A percentile compares a stretch with the other conserved stretches of the same genome.
Conservation (phyloP, 352 stramenopile genomes). For the Hyaloperonospora brassicae region DNA sequence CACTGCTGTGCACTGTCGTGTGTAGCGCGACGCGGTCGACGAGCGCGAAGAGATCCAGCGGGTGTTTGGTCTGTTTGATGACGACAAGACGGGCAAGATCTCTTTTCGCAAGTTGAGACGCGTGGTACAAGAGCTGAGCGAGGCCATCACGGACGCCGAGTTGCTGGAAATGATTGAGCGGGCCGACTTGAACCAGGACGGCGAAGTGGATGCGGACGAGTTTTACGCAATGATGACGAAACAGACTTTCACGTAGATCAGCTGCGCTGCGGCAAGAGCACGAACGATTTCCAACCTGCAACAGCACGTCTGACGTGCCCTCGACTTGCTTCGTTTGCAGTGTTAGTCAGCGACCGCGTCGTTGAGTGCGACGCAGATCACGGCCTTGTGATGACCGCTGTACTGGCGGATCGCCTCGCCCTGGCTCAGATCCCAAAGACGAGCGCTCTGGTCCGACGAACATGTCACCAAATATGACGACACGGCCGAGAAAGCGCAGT, state of each 20-base stretch:
- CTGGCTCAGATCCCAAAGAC: conserved; percentile 95
- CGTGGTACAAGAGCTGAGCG: conserved; percentile 96
- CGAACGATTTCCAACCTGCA: background rate
- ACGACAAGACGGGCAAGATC: conserved; percentile 96
- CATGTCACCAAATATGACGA: conserved; percentile 95
- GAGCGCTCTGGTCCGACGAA: conserved; percentile 92
- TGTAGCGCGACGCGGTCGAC: conserved; percentile 88
- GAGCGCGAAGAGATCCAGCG: conserved; percentile 93
- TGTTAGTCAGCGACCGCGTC: conserved; percentile 60
- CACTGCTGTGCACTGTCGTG: background rate
- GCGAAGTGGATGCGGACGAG: conserved; percentile 95
- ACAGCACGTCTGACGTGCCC: background rate
- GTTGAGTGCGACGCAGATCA: conserved; percentile 85
- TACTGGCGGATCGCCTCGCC: conserved; percentile 85
- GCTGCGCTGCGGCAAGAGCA: background rate
- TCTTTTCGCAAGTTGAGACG: conserved; percentile 95
- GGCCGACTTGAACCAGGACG: conserved; percentile 91
- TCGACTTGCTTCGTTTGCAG: background rate
- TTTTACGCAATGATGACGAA: conserved; percentile 99
- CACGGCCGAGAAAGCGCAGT: conserved; percentile 96
- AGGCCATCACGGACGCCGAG: conserved; percentile 98
- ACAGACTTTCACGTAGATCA: conserved; percentile 80
- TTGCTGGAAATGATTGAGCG: conserved; percentile 99
- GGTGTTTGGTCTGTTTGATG: conserved; percentile 96
- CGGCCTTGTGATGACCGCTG: conserved; percentile 86